Evolutionary conservation across 2,329 filamentous ascomycete species (phyloP), one percentile per base, ranked within the genome.

Genomic region (Paramyrothecium sp.): DNA sequence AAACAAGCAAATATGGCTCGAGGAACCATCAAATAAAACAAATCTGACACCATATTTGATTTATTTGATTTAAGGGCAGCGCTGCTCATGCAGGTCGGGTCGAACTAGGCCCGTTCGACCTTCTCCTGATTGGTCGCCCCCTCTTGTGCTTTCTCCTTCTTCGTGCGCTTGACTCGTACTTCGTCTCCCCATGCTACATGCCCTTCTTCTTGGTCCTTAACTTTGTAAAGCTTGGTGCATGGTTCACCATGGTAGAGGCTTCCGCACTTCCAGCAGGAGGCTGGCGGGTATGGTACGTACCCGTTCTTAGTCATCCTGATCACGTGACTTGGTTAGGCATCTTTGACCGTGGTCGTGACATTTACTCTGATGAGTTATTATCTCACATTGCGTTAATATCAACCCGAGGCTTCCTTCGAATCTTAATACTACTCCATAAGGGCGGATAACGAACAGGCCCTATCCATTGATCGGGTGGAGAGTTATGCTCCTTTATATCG

Each of bases 51-150:
- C 50, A n/a, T 20, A 55, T 58, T 55, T 58, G 56, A 55, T 55
- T 56, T 51, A 44, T 55, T 58, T 56, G 54, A 55, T 56, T 58
- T 55, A 48, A 47, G 56, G 38, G 56, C 23, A 54, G 56, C 51
- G 26, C 55, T 57, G 53, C n/a, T n/a, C n/a, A n/a, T n/a, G n/a
- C n/a, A n/a, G n/a, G n/a, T n/a, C n/a, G n/a, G n/a, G n/a, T n/a
- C n/a, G n/a, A n/a, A n/a, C n/a, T n/a, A n/a, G n/a, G n/a, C n/a
- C n/a, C n/a, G n/a, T n/a, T n/a, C n/a, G n/a, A n/a, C n/a, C n/a
- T n/a, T n/a, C n/a, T n/a, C n/a, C n/a, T n/a, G n/a, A n/a, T n/a
- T n/a, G n/a, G n/a, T n/a, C n/a, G n/a, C n/a, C n/a, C n/a, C n/a
- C n/a, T n/a, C n/a, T n/a, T n/a, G n/a, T n/a, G n/a, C n/a, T n/a